These are phyloP conservation scores for Zymoseptoria pseudotritici DNA, from an alignment of 2,329 filamentous ascomycete genomes.

Conservation along the genomic window DNA sequence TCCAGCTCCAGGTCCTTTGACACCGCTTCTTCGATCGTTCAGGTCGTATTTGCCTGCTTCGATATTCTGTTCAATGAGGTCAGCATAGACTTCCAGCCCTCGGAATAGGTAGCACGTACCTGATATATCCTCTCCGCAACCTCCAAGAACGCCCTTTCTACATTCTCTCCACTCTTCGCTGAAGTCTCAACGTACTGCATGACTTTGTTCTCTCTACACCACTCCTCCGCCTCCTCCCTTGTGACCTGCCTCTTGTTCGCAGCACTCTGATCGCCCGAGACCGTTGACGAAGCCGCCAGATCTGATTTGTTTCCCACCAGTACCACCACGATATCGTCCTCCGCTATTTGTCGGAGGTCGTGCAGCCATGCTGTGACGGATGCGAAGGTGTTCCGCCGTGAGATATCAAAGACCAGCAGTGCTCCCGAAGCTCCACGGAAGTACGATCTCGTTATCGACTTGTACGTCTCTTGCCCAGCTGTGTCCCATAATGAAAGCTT, in stretches of 20 bases:
- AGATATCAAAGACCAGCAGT: slow-evolving; percentile 91
- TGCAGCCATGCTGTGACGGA: slow-evolving; percentile 90
- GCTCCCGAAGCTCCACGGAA: slow-evolving; percentile 74
- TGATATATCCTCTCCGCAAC: slow-evolving; percentile 87
- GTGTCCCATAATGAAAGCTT: slow-evolving; percentile 94
- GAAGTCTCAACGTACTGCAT: slow-evolving; percentile 93
- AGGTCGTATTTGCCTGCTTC: slow-evolving; percentile 91
- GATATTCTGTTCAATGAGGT: slow-evolving; percentile 62
- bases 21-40: slow-evolving; percentile 84
- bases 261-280: slow-evolving; percentile 22
- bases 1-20: slow-evolving; percentile 61
- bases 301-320: slow-evolving; percentile 95
- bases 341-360: slow-evolving; percentile 88
- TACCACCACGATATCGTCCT: slow-evolving; percentile 89
- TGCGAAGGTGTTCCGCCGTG: slow-evolving; percentile 72
- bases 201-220: slow-evolving; percentile 78
- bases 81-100: not conserved
- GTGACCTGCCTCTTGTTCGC: slow-evolving; percentile 72
- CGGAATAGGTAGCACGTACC: not conserved
- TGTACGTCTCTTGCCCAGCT: slow-evolving; percentile 94
- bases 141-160: slow-evolving; percentile 86
- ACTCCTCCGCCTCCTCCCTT: slow-evolving; percentile 74
- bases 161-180: slow-evolving; percentile 89
- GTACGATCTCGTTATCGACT: slow-evolving; percentile 88
- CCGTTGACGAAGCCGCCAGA: slow-evolving; percentile 49